phyloP scores from a whole-genome alignment of 257 asterid species.

The Solanum tacnaense region DNA sequence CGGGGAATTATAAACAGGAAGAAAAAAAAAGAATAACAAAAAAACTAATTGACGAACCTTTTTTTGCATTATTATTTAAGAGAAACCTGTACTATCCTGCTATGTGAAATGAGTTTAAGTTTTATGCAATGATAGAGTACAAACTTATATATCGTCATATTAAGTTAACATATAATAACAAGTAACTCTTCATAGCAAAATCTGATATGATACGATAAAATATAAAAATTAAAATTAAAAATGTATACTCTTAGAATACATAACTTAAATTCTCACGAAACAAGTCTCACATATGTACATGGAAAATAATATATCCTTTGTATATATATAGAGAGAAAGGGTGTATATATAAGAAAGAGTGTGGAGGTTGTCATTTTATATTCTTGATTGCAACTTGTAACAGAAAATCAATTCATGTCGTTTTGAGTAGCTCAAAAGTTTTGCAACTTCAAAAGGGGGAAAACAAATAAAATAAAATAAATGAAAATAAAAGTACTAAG shows the following conservation, averaged over 20 bases:
- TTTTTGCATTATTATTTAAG: not conserved
- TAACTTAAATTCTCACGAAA: not conserved
- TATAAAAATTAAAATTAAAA: too few species aligned
- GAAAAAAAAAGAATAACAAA: not conserved
- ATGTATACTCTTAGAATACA: too few species aligned
- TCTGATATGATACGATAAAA: not conserved
- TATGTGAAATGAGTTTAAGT: not conserved
- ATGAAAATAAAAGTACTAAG: not conserved
- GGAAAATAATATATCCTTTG: not conserved
- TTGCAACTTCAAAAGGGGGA: not conserved
- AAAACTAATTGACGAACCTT: not conserved
- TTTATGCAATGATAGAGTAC: not conserved
- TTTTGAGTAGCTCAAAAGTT: not conserved
- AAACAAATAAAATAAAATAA: not conserved
- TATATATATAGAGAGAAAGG: not conserved
- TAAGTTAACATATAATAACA: not conserved
- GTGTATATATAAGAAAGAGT: not conserved
- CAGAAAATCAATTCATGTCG: not conserved
- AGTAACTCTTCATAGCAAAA: not conserved
- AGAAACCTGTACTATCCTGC: too few species aligned
- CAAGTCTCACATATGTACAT: not conserved
- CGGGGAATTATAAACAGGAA: not conserved
- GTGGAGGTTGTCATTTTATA: not conserved
- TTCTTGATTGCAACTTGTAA: not conserved
- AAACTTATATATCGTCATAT: not conserved